These are phyloP conservation scores for Omphalea diandra DNA, from an alignment of 441 rosid genomes.

Conservation along the genomic window DNA sequence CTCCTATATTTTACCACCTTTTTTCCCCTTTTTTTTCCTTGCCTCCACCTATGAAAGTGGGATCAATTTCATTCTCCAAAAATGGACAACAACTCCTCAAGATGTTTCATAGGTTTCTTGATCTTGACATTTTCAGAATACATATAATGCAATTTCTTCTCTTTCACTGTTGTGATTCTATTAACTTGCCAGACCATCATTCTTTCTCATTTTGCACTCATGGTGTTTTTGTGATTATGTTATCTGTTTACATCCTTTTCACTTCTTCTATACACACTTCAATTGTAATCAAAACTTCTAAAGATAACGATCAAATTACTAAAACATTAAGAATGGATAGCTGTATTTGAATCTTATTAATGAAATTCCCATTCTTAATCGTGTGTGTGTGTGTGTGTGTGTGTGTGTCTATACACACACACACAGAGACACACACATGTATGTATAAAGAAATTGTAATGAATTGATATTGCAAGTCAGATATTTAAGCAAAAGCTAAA, in stretches of 20 bases:
- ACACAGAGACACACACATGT: too few relatives aligned
- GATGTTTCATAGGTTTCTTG: conserved; percentile 18
- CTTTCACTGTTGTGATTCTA: conserved; percentile 28
- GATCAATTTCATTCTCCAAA: conserved; percentile 14
- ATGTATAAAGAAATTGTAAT: too few relatives aligned
- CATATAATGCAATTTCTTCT: conserved; percentile 14
- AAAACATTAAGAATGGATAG: too few relatives aligned
- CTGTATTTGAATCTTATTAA: too few relatives aligned
- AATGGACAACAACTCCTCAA: neutral
- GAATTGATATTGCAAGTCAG: too few relatives aligned
- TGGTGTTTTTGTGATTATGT: conserved; percentile 17
- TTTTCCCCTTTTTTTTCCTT: neutral
- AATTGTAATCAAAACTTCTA: too few relatives aligned
- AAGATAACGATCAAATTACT: too few relatives aligned
- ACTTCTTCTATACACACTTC: neutral
- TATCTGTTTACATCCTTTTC: neutral
- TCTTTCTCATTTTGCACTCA: conserved; percentile 34
- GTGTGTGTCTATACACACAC: too few relatives aligned
- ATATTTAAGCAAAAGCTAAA: too few relatives aligned
- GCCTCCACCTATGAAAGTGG: neutral
- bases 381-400: too few relatives aligned
- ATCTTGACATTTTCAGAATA: conserved; percentile 25
- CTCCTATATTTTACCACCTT: conserved; percentile 14
- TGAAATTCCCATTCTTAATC: too few relatives aligned
- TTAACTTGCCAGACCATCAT: conserved; percentile 35